A percentile compares a stretch with the other conserved stretches of the same genome.
Conservation (phyloP, 345 rosid species). For the Carallia pectinifolia region DNA sequence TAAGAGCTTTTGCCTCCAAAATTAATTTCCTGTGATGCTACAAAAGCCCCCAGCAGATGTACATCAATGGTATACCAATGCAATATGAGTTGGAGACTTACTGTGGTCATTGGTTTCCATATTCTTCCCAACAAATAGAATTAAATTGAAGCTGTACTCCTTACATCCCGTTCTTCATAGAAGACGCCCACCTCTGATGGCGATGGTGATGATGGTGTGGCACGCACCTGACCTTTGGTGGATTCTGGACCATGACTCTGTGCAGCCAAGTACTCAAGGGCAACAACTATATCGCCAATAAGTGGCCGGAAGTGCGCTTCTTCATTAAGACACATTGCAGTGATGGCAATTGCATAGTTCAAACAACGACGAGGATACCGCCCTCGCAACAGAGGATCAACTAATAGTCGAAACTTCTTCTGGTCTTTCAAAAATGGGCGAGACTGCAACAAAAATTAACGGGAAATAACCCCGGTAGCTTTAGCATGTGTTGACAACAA, state of each 20-base stretch:
- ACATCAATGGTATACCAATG: neutral
- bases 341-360: conserved; percentile 81
- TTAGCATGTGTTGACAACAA: too few species aligned
- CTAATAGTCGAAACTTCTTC: conserved; percentile 64
- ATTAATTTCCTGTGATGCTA: neutral
- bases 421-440: conserved; percentile 68
- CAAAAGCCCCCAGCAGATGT: neutral
- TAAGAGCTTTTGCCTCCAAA: too few species aligned
- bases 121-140: conserved; percentile 1
- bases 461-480: neutral
- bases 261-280: conserved; percentile 40
- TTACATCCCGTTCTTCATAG: neutral
- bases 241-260: conserved; percentile 14
- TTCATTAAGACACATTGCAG: conserved; percentile 92
- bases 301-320: conserved; percentile 87
- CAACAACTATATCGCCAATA: conserved; percentile 81
- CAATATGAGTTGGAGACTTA: conserved; percentile 1
- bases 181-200: neutral
- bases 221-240: neutral
- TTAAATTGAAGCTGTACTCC: conserved; percentile 6
- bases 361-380: conserved; percentile 69
- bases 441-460: conserved; percentile 43
- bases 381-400: conserved; percentile 74
- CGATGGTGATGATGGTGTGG: neutral
- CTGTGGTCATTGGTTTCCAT: conserved; percentile 8